Evolutionary conservation across 805 yeast species (phyloP).

Genomic region (Kluyveromyces siamensis): DNA sequence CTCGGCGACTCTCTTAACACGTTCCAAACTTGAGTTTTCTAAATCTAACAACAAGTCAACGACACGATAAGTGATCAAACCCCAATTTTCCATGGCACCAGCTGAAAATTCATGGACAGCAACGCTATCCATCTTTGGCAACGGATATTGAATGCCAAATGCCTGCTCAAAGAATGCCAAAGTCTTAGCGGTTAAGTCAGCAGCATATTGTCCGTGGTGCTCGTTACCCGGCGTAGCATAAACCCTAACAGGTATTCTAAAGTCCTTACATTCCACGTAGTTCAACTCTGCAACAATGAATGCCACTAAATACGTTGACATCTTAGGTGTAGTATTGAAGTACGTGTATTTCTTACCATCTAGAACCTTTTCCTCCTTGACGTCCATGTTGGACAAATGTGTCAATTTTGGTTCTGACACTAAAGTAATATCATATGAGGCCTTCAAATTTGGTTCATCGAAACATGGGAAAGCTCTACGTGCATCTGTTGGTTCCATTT

Average conservation of each 20-base stretch:
- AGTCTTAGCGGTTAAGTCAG: constrained; percentile 67
- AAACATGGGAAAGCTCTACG: constrained; percentile 82
- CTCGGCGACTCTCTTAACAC: constrained; percentile 71
- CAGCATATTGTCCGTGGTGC: constrained; percentile 61
- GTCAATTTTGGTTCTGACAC: constrained; percentile 47
- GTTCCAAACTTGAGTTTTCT: constrained; percentile 50
- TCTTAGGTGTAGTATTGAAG: constrained; percentile 70
- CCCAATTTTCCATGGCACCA: constrained; percentile 89
- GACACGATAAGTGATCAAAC: constrained; percentile 70
- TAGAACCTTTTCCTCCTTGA: constrained; percentile 37
- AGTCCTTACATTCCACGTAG: constrained; percentile 57
- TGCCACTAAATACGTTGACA: constrained; percentile 82
- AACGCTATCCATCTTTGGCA: constrained; percentile 75
- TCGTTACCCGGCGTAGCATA: constrained; percentile 75
- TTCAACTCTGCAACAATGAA: constrained; percentile 75
- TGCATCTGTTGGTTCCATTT: constrained; percentile 82
- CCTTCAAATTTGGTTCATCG: constrained; percentile 77
- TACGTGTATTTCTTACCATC: constrained; percentile 43
- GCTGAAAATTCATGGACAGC: constrained; percentile 79
- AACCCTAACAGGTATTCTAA: constrained; percentile 69
- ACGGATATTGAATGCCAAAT: constrained; percentile 67
- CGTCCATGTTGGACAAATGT: constrained; percentile 65
- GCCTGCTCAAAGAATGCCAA: constrained; percentile 63
- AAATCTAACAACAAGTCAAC: constrained; percentile 69
- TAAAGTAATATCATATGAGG: constrained; percentile 57